Evolutionary conservation across 2,329 filamentous ascomycete genomes (phyloP).

Genomic region (Thermomyces lanuginosus): DNA sequence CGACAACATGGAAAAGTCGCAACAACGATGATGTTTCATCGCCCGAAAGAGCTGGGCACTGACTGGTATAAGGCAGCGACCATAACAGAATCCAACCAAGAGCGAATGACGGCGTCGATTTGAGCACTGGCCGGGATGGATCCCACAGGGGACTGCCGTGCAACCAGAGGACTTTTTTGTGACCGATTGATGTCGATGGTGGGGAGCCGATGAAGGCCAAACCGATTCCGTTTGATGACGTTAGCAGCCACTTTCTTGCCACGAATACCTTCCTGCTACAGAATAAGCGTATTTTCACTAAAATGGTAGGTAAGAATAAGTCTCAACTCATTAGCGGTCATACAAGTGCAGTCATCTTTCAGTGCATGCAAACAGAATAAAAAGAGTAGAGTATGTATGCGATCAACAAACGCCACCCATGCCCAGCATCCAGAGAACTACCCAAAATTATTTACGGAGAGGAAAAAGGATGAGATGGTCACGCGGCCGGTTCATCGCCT

Average conservation of each 20-base stretch:
- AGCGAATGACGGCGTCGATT: constrained; percentile 3
- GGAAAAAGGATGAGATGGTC: constrained; percentile 1
- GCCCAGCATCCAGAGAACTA: constrained; percentile 6
- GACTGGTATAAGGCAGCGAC: too few relatives aligned
- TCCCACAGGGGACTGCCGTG: too few relatives aligned
- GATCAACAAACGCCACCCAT: constrained; percentile 8
- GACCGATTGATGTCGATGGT: constrained; percentile 1
- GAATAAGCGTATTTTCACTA: background rate
- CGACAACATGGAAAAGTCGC: too few relatives aligned
- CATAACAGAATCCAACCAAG: constrained; percentile 2
- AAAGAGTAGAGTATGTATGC: constrained; percentile 2
- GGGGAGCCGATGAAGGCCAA: too few relatives aligned
- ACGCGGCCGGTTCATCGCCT: constrained; percentile 31
- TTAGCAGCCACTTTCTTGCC: constrained; percentile 6
- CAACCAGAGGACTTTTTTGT: too few relatives aligned
- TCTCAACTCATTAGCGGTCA: too few relatives aligned
- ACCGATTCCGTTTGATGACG: constrained; percentile 10
- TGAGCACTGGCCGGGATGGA: too few relatives aligned
- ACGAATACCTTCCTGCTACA: background rate
- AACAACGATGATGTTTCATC: too few relatives aligned
- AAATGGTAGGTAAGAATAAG: background rate
- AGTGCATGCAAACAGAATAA: constrained; percentile 2
- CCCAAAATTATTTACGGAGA: constrained; percentile 4
- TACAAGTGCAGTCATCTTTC: too few relatives aligned
- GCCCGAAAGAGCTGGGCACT: too few relatives aligned